Evolutionary conservation across 139 green algal genomes (phyloP), one percentile per base, ranked within the genome.

Genomic region (Picochlorum costavermella): DNA sequence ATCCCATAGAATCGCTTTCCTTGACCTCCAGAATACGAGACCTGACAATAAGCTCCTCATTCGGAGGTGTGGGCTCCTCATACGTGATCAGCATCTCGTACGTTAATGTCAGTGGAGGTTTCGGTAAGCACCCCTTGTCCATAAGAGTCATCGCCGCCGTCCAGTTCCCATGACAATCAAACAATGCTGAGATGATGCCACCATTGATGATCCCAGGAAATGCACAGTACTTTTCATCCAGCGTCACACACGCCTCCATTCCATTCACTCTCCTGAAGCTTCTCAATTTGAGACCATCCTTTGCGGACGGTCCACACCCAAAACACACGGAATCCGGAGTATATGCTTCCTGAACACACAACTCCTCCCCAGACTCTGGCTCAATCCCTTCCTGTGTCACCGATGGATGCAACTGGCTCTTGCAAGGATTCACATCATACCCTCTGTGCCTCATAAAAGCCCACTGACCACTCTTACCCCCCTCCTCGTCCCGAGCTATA

Each of bases 131-230:
- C 4, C 67, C 71, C 31, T 78, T 67, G 69, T 95, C 87, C 87
- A 95, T 95, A 4, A 95, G 74, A 0, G 82, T 73, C 4, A 92
- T 83, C 2, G 87, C 87, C 2, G 87, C 85, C 13, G 78, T 88
- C 86, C 83, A 90, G 68, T 88, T 83, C 33, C 73, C 79, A 53
- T 92, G 87, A 71, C 87, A 95, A 72, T 95, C 87, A 49, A 95
- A 80, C 17, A 88, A 29, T 2, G 81, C 80, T 23, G 69, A 79
- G 0, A 95, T 61, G 17, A 90, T 74, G 50, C 87, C 87, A 3
- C 87, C 87, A 65, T 90, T 91, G 16, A 94, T 62, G 30, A 94
- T 88, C 61, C 85, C 84, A 3, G 83, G 83, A 61, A 88, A 89
- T 49, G 81, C 80, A 48, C 75, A 82, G 71, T 90, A 89, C 63